Evolutionary conservation across 345 rosid genomes (phyloP), one percentile per base, ranked within the genome.

Genomic region (Rhizophora mangle): DNA sequence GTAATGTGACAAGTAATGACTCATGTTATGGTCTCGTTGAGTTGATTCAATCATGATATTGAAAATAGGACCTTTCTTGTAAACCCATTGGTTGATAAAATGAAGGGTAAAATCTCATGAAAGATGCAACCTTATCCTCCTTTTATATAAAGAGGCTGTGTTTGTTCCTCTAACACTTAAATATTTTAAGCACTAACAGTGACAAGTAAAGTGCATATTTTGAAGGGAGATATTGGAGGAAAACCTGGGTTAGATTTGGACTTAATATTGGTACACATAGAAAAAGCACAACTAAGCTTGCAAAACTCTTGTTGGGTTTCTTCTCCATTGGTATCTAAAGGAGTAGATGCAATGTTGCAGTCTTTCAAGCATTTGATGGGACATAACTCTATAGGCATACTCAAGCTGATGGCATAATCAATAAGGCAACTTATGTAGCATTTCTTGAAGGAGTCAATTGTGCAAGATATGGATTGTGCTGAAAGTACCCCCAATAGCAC

Each of bases 211-310:
- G 32, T 31, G 32, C 5, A 31, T 31, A 31, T 31, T 31, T 2
- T 4, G 5, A 31, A 31, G 32, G 0, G 5, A 34, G 7, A 6
- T 34, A 37, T 24, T 49, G 24, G 49, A 29, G 60, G 19, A 21
- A 10, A 0, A 81, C 87, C 74, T 3, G 87, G 84, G 49, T 83
- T 53, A 2, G 68, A 46, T 53, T n/a, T 68, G 73, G 85, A 63
- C 79, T 84, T 85, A 74, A 83, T 2, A 16, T 67, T 59, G 32
- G 83, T 31, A 64, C 89, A 85, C 29, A 63, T 27, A 71, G 82
- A 65, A 16, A 63, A 43, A 51, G 89, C 82, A 57, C 87, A 85
- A 0, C 84, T 78, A 63, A 83, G 78, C 65, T 68, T 78, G 77
- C 89, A 85, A 74, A 67, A 13, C 26, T 31, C 32, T 31, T 31